These are phyloP conservation scores for Starmerella tilneyi DNA, from an alignment of 805 yeast genomes.

Conservation along the genomic window DNA sequence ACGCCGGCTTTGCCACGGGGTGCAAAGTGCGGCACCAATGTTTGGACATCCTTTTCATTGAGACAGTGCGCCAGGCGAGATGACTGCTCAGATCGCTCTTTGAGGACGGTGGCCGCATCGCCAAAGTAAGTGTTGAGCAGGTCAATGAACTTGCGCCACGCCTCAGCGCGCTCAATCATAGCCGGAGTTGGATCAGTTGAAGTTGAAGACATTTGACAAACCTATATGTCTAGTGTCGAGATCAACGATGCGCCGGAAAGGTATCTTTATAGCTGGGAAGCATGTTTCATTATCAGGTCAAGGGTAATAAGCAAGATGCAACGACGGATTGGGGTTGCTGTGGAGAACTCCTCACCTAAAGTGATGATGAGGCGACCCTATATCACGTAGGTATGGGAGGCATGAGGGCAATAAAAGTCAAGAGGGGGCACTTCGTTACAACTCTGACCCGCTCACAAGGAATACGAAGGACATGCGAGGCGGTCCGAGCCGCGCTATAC, in stretches of 20 bases:
- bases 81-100: slow-evolving; percentile 56
- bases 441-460: no score
- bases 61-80: slow-evolving; percentile 17
- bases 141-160: slow-evolving; percentile 75
- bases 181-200: slow-evolving; percentile 80
- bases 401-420: no score
- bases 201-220: slow-evolving; percentile 37
- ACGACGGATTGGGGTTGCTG: slow-evolving; percentile 5
- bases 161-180: slow-evolving; percentile 67
- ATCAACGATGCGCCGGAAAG: no score
- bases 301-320: slow-evolving; percentile 5
- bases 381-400: no score
- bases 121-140: slow-evolving; percentile 59
- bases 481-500: no score
- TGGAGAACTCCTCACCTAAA: no score
- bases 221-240: no score
- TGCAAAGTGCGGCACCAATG: slow-evolving; percentile 38
- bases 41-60: slow-evolving; percentile 10
- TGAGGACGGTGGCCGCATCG: slow-evolving; percentile 28
- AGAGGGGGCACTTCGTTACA: no score
- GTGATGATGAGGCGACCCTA: no score
- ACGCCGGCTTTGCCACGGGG: slow-evolving; percentile 73
- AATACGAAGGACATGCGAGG: no score
- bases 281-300: not conserved
- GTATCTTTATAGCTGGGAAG: not conserved